These are phyloP conservation scores for Serendipita sp. DNA, from an alignment of 768 basidiomycete species.

Conservation along the genomic window DNA sequence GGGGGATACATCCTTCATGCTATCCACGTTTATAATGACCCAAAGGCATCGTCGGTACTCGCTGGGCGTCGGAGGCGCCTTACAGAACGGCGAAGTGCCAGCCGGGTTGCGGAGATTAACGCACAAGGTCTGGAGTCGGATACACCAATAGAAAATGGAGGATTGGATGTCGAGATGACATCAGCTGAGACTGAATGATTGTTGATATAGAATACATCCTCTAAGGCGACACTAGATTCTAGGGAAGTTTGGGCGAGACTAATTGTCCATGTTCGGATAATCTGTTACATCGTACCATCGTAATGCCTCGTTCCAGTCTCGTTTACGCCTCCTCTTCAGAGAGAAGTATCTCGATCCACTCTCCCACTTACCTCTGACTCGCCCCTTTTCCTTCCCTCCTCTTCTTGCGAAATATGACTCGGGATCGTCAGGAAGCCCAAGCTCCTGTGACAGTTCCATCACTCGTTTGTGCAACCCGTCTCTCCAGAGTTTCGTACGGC, in stretches of 20 bases:
- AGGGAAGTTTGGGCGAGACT: too few relatives aligned
- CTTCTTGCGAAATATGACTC: conserved; percentile 43
- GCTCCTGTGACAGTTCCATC: conserved; percentile 41
- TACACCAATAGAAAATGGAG: background rate
- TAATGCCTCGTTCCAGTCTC: conserved; percentile 81
- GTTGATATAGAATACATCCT: background rate
- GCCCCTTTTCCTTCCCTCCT: conserved; percentile 54
- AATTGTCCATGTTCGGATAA: conserved; percentile 32
- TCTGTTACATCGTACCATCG: conserved; percentile 69
- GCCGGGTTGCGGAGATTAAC: background rate
- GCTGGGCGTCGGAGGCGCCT: conserved; percentile 12
- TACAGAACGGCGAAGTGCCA: background rate
- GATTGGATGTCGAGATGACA: background rate
- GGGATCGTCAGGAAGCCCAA: conserved; percentile 53
- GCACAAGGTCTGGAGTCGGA: background rate
- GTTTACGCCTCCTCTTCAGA: conserved; percentile 56
- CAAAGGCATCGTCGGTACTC: conserved; percentile 37
- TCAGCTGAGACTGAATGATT: background rate
- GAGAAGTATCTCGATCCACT: conserved; percentile 64
- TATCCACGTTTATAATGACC: conserved; percentile 76
- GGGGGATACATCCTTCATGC: conserved; percentile 78
- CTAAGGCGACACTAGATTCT: too few relatives aligned
- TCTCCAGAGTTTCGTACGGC: conserved; percentile 36
- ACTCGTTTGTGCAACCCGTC: conserved; percentile 45
- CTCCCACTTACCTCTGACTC: conserved; percentile 22